Percentiles rank a stretch among this genome's conserved stretches.
phyloP scores from a whole-genome alignment of 306 rosid species.

The Geum urbanum region DNA sequence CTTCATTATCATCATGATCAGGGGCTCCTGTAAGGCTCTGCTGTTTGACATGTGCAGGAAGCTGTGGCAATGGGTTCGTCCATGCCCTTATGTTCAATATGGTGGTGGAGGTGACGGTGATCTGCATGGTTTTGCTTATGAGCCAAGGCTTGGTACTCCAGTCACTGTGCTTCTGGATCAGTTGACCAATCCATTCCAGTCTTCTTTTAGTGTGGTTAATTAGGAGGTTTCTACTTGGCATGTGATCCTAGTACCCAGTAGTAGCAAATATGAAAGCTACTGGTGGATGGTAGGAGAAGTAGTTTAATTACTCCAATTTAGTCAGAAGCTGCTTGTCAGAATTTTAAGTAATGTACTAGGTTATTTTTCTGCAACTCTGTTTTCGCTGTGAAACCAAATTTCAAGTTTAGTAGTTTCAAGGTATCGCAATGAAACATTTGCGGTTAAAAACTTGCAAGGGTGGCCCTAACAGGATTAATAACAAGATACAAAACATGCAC shows the following conservation, averaged over 20 bases:
- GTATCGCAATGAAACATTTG: not conserved
- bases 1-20: slow-evolving; percentile 49
- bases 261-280: not conserved
- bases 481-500: too few species aligned
- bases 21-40: slow-evolving; percentile 55
- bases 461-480: too few species aligned
- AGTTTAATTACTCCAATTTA: not conserved
- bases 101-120: slow-evolving; percentile 20
- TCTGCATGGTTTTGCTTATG: slow-evolving; percentile 82
- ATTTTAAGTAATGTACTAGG: not conserved
- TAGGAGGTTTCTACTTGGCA: not conserved
- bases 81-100: slow-evolving; percentile 58
- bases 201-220: slow-evolving; percentile 30
- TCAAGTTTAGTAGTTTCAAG: not conserved
- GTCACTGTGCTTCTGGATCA: slow-evolving; percentile 75
- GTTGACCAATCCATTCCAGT: slow-evolving; percentile 52
- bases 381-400: not conserved
- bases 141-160: slow-evolving; percentile 77
- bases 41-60: slow-evolving; percentile 58
- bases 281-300: not conserved
- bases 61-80: slow-evolving; percentile 93
- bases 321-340: not conserved
- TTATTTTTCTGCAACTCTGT: slow-evolving; percentile 6
- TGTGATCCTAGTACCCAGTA: not conserved
- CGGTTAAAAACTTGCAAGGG: too few species aligned